Base-by-base conservation (phyloP, 2,329 filamentous ascomycete genomes). In the Cladophialophora immunda region DNA sequence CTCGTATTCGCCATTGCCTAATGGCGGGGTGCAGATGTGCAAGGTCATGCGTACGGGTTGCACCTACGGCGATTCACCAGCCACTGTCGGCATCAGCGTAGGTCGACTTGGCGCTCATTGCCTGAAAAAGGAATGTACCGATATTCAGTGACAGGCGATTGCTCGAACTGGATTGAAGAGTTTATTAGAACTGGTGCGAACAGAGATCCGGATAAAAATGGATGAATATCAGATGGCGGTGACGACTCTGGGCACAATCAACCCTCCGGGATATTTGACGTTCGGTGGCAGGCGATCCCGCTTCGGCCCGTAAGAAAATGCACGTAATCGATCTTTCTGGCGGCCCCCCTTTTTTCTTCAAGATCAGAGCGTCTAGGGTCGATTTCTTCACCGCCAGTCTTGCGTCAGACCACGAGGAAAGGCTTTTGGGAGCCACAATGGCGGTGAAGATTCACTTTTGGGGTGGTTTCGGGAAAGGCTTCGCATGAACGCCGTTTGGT, bases 381-480 rank as follows among this genome's bases (percentile, higher is more conserved):
- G 22, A n/a, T 36, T 54, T n/a, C 61, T 61, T 69, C 64, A 69
- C 64, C 64, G 67, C 67, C 64, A 64, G 32, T 64, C 64, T 69
- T 69, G 67, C 67, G 67, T 69, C 67, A 69, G 58, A 53, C 59
- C 55, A 67, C 67, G 61, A 65, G 64, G 34, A 45, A 47, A 25
- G 27, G 29, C 17, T 13, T 30, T 36, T 45, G 7, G 45, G 41
- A 54, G 58, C 58, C 38, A 17, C 41, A 55, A 56, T 50, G 56
- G 67, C 67, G 67, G 67, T 66, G 67, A 66, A 52, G 41, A 22
- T 52, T 47, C 36, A 32, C 36, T 38, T n/a, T 22, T 22, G 4
- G 11, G 19, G n/a, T 47, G 41, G n/a, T 36, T 59, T 32, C 19
- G 19, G 29, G 17, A 30, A 34, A 53, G 32, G 41, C 45, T 60